These are phyloP conservation scores for Boletus pseudo-olivaceus DNA, from an alignment of 768 basidiomycete species.

Conservation along the genomic window DNA sequence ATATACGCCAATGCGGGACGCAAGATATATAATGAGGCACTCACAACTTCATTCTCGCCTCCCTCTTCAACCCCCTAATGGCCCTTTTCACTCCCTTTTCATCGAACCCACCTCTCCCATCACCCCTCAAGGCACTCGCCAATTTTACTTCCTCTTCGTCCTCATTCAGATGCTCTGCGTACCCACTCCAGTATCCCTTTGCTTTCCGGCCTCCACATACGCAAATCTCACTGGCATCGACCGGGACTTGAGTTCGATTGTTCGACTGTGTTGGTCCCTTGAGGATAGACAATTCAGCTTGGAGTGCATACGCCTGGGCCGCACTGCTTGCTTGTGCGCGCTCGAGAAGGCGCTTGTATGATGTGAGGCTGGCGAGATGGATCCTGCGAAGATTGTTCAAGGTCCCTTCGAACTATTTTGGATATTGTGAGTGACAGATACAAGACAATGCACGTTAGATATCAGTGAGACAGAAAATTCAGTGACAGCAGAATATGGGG, in stretches of 20 bases:
- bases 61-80: constrained; percentile 56
- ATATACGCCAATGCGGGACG: background rate
- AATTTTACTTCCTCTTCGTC: constrained; percentile 41
- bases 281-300: constrained; percentile 72
- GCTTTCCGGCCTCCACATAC: constrained; percentile 59
- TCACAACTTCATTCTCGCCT: constrained; percentile 73
- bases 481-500: background rate
- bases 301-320: constrained; percentile 80
- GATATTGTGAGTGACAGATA: constrained; percentile 2
- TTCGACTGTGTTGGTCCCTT: constrained; percentile 40
- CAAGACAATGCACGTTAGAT: background rate
- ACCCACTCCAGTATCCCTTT: constrained; percentile 73
- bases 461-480: background rate
- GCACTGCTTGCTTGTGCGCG: constrained; percentile 75
- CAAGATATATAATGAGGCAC: constrained; percentile 25
- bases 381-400: constrained; percentile 39
- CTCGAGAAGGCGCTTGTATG: constrained; percentile 78
- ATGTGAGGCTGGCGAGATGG: constrained; percentile 56
- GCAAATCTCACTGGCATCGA: constrained; percentile 33
- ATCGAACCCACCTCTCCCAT: constrained; percentile 54
- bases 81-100: constrained; percentile 68
- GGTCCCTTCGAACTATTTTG: constrained; percentile 41
- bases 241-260: constrained; percentile 4
- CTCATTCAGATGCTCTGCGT: constrained; percentile 45
- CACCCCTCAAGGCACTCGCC: constrained; percentile 45